A percentile compares a stretch with the other conserved stretches of the same genome.
Evolutionary conservation across 805 yeast genomes (phyloP).

Genomic region (Ogataea polymorpha): DNA sequence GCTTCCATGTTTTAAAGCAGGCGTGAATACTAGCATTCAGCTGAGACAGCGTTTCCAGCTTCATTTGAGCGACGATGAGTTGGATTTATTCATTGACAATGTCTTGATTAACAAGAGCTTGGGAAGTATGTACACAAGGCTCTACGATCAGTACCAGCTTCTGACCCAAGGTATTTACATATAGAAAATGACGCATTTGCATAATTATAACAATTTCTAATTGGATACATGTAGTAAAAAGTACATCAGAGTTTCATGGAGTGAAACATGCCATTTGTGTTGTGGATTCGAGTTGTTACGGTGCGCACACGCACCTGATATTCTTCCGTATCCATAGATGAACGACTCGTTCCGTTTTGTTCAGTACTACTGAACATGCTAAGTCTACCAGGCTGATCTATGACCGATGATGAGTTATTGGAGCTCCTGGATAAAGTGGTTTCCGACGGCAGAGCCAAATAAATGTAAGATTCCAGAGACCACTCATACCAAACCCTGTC

Average conservation of each 20-base stretch:
- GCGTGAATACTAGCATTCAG: slow-evolving; percentile 76
- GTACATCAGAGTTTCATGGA: slow-evolving; percentile 22
- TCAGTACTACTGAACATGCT: slow-evolving; percentile 7
- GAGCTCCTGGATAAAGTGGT: slow-evolving; percentile 13
- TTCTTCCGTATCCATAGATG: slow-evolving; percentile 28
- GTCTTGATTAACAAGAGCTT: slow-evolving; percentile 73
- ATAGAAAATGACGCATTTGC: slow-evolving; percentile 27
- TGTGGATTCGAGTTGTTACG: slow-evolving; percentile 39
- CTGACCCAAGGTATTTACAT: slow-evolving; percentile 92
- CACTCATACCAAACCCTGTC: slow-evolving; percentile 65
- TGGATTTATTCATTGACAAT: slow-evolving; percentile 75
- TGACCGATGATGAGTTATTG: slow-evolving; percentile 6
- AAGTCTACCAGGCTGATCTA: slow-evolving; percentile 4
- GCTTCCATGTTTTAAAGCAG: slow-evolving; percentile 89
- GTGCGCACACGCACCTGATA: slow-evolving; percentile 43
- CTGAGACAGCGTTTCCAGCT: slow-evolving; percentile 80
- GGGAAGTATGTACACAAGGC: slow-evolving; percentile 84
- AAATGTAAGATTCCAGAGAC: slow-evolving; percentile 52
- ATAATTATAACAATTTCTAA: background rate
- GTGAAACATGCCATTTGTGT: slow-evolving; percentile 35
- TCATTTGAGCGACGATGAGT: slow-evolving; percentile 67
- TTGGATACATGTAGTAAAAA: background rate
- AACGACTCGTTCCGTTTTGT: slow-evolving; percentile 6
- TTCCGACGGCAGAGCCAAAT: slow-evolving; percentile 28
- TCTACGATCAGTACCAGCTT: slow-evolving; percentile 93